Evolutionary conservation across 2,329 filamentous ascomycete species (phyloP), one percentile per base, ranked within the genome.

Genomic region (Nectriaceae sp.): DNA sequence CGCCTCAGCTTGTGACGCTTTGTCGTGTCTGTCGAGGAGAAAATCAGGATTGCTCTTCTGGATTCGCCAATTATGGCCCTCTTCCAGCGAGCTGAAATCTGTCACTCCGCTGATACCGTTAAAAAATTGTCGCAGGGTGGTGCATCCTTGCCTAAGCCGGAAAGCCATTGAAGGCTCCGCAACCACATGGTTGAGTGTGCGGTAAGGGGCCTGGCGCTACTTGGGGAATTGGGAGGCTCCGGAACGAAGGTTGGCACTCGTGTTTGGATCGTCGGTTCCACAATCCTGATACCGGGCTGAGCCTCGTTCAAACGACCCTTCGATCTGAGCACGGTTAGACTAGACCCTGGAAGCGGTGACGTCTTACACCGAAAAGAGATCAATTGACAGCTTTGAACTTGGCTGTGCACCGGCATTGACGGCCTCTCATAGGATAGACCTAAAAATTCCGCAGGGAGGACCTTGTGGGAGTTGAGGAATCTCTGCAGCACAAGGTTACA

Each of bases 1-100:
- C 47, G 43, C 37, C 38, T 47, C 21, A 38, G 8, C 47, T 46
- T 44, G 50, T 29, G 47, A 46, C 26, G 19, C 37, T 13, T 31
- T 51, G 33, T 45, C 42, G n/a, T n/a, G n/a, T n/a, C n/a, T n/a
- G n/a, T n/a, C n/a, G n/a, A n/a, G n/a, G n/a, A n/a, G n/a, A n/a
- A n/a, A n/a, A n/a, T n/a, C n/a, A n/a, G n/a, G n/a, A n/a, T n/a
- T n/a, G n/a, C n/a, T n/a, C n/a, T n/a, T n/a, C n/a, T n/a, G n/a
- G n/a, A n/a, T n/a, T n/a, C n/a, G n/a, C n/a, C n/a, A n/a, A n/a
- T n/a, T n/a, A n/a, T 29, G 24, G 13, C 24, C 24, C 13, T 29
- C 24, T 13, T 29, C 24, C 6, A 6, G 24, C 24, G 6, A 29
- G 24, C 24, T 29, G 24, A 13, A 29, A n/a, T n/a, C n/a, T n/a